Evolutionary conservation across 2,329 filamentous ascomycete species (phyloP), one percentile per base, ranked within the genome.

Genomic region (Zalaria sp.): DNA sequence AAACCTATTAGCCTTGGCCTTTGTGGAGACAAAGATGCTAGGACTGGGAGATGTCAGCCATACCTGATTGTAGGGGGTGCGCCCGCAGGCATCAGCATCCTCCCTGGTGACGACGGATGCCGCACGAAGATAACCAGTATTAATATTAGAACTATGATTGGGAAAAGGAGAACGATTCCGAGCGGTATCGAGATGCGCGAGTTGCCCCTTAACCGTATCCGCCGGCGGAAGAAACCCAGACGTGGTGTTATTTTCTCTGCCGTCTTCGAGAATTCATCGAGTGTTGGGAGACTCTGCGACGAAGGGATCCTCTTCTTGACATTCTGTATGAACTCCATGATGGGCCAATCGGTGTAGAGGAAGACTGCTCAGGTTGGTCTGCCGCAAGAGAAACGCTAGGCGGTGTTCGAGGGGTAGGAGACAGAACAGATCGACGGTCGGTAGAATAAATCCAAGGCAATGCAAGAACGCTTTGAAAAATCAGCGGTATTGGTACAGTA

Each of bases 171-270:
- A 53, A 96, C 86, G 57, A 95, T 79, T 51, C 89, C 89, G 40
- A 98, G 69, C 26, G 91, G 91, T 58, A 96, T 81, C 40, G 89
- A 94, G 61, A 95, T 78, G 56, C 81, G 83, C 42, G 88, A 95
- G 64, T 93, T 94, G 55, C 86, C 85, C 65, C 80, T 83, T 67
- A 98, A 68, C 53, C 88, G 80, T 69, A 98, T 76, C 40, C 89
- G 84, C 57, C 85, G 77, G 53, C 80, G 74, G 61, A 96, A 84
- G 62, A 95, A 93, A 47, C 83, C 81, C 55, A 93, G 69, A 54
- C 69, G 68, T 11, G 73, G 66, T 5, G 62, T 54, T 7, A 60
- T 50, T 48, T 63, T 62, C 43, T 65, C 63, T 39, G 61, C 57
- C 29, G 60, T 63, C 49, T 56, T 59, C 45, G 58, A 62, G 42